Conservation (phyloP, 345 rosid species). For the Nasturtium officinale region DNA sequence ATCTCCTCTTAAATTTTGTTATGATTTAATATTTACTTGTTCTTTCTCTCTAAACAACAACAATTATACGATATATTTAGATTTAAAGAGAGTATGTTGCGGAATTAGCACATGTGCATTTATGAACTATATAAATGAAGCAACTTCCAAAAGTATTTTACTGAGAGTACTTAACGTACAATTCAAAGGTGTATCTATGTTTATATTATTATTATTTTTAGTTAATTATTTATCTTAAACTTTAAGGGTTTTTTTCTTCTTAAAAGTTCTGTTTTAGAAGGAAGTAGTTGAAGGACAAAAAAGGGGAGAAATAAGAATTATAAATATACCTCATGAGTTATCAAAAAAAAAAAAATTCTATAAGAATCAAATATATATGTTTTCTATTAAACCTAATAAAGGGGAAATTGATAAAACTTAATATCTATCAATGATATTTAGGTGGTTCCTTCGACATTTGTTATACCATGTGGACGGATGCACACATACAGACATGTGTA, state of each 20-base stretch:
- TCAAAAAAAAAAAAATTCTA: too few species aligned
- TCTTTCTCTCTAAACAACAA: background rate
- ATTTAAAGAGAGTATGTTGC: slow-evolving; percentile 15
- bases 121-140: slow-evolving; percentile 29
- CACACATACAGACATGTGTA: background rate
- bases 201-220: background rate
- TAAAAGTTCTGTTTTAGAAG: background rate
- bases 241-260: background rate
- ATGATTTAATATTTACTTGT: background rate
- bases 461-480: slow-evolving; percentile 37
- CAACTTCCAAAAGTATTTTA: slow-evolving; percentile 12
- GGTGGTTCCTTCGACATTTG: slow-evolving; percentile 37
- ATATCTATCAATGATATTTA: slow-evolving; percentile 8
- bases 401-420: too few species aligned
- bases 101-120: slow-evolving; percentile 40
- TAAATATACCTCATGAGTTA: background rate
- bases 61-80: background rate
- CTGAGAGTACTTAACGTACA: slow-evolving; percentile 7
- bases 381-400: background rate
- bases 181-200: background rate
- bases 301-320: background rate
- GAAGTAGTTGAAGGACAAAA: background rate
- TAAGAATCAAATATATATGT: background rate
- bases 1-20: slow-evolving; percentile 5
- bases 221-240: background rate